Conservation (phyloP, 345 rosid species). For the Salix viminalis region DNA sequence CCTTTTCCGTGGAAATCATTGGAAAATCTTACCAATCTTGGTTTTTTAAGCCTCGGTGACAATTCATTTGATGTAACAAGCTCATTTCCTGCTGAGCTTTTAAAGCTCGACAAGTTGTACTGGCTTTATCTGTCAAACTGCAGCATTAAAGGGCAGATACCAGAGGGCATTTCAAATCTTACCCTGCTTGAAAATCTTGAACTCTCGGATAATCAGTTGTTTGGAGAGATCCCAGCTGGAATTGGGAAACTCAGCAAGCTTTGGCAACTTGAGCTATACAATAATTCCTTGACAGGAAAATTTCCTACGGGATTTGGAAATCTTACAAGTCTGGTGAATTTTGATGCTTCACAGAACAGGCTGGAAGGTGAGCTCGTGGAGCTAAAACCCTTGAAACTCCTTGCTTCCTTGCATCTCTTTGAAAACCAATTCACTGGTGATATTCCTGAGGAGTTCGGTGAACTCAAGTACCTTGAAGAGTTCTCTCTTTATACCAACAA, state of each 20-base stretch:
- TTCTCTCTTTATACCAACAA: constrained; percentile 62
- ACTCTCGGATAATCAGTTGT: constrained; percentile 53
- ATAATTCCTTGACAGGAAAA: constrained; percentile 54
- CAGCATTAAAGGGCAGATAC: constrained; percentile 69
- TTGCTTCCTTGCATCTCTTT: constrained; percentile 53
- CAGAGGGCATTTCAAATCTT: constrained; percentile 55
- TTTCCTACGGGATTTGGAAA: constrained; percentile 59
- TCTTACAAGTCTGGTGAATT: constrained; percentile 43
- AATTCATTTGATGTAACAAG: constrained; percentile 40
- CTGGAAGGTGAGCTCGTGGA: constrained; percentile 65
- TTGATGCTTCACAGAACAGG: constrained; percentile 58
- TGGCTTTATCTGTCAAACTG: constrained; percentile 72
- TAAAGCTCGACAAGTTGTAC: constrained; percentile 43
- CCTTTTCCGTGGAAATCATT: constrained; percentile 68
- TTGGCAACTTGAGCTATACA: constrained; percentile 69
- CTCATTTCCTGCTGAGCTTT: constrained; percentile 57
- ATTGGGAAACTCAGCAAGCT: constrained; percentile 45
- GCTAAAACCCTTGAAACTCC: constrained; percentile 41
- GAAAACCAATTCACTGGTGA: constrained; percentile 62
- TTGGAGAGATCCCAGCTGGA: constrained; percentile 57
- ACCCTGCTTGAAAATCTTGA: constrained; percentile 56
- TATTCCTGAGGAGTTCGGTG: constrained; percentile 65
- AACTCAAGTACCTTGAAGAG: constrained; percentile 45
- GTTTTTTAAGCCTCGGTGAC: constrained; percentile 73
- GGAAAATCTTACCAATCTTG: constrained; percentile 40